A percentile compares a stretch with the other conserved stretches of the same genome.
Conservation (phyloP, 1,284 basidiomycete species). For the Caloboletus firmus region DNA sequence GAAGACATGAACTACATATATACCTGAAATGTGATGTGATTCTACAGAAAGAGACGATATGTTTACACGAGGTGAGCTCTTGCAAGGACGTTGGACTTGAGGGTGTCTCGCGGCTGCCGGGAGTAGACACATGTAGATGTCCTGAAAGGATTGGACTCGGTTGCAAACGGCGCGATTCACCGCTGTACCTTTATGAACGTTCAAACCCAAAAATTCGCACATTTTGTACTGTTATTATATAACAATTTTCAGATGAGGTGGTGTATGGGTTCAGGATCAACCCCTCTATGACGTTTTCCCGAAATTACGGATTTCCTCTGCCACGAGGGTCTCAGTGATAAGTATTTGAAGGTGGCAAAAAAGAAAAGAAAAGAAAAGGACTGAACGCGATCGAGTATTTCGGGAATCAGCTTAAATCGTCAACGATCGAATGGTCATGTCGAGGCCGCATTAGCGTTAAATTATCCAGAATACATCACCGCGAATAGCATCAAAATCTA, state of each 20-base stretch:
- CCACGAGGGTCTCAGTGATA: too few relatives aligned
- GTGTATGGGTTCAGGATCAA: too few relatives aligned
- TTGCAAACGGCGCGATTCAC: neutral
- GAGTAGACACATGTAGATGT: neutral
- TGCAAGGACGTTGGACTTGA: neutral
- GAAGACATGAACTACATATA: conserved; percentile 1
- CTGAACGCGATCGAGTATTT: neutral
- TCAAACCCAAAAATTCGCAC: neutral
- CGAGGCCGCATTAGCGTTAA: neutral
- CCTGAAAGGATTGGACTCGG: too few relatives aligned
- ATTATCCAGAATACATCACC: neutral
- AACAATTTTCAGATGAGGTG: too few relatives aligned
- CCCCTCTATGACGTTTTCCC: neutral
- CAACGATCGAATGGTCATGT: neutral
- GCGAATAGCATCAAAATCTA: neutral
- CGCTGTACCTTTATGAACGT: neutral
- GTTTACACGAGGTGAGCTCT: neutral
- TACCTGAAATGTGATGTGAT: neutral
- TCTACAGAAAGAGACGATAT: neutral
- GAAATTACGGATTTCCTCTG: neutral
- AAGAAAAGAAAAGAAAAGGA: neutral
- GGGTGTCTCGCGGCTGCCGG: neutral
- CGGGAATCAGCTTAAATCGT: too few relatives aligned
- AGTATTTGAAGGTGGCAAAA: neutral
- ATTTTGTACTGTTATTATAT: neutral